A percentile compares a stretch with the other conserved stretches of the same genome.
These are phyloP conservation scores for Xylariomycetidae sp. DNA, from an alignment of 2,329 filamentous ascomycete genomes.

Conservation along the genomic window DNA sequence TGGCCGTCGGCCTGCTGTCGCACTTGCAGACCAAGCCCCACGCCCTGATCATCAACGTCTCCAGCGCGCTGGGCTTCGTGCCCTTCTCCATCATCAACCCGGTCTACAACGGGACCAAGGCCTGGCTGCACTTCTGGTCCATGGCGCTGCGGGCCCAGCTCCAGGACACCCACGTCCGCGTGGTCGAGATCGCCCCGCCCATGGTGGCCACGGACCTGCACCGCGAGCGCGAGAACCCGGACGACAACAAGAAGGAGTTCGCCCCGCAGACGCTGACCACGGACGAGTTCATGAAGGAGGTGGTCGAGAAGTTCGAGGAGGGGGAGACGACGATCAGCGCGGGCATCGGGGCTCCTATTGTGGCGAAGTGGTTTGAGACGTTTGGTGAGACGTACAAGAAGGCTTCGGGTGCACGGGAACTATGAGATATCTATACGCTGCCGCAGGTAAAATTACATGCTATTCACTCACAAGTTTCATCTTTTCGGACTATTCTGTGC, in stretches of 20 bases:
- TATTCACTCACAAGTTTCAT: too few species aligned
- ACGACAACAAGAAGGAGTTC: slow-evolving; percentile 57
- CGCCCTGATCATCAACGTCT: slow-evolving; percentile 49
- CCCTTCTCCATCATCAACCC: slow-evolving; percentile 51
- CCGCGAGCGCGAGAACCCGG: slow-evolving; percentile 48
- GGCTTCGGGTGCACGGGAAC: too few species aligned
- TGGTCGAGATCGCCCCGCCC: slow-evolving; percentile 53
- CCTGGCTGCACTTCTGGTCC: slow-evolving; percentile 52
- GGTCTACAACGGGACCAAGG: slow-evolving; percentile 56
- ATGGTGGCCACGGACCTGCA: slow-evolving; percentile 51
- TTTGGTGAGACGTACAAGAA: slow-evolving; percentile 28
- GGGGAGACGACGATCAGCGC: slow-evolving; percentile 46
- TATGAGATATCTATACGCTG: too few species aligned
- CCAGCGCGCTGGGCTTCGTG: slow-evolving; percentile 47
- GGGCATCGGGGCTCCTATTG: slow-evolving; percentile 35
- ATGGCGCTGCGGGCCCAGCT: slow-evolving; percentile 52
- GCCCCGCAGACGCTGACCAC: slow-evolving; percentile 41
- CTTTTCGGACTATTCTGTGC: too few species aligned
- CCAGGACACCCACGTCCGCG: slow-evolving; percentile 34
- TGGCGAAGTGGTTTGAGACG: slow-evolving; percentile 39
- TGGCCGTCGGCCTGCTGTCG: slow-evolving; percentile 42
- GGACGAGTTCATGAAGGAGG: slow-evolving; percentile 50
- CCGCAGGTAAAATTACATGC: too few species aligned
- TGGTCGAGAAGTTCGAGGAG: slow-evolving; percentile 37
- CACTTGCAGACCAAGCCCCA: slow-evolving; percentile 41